Evolutionary conservation across 306 rosid genomes (phyloP).

Genomic region (Medicago ruthenica): DNA sequence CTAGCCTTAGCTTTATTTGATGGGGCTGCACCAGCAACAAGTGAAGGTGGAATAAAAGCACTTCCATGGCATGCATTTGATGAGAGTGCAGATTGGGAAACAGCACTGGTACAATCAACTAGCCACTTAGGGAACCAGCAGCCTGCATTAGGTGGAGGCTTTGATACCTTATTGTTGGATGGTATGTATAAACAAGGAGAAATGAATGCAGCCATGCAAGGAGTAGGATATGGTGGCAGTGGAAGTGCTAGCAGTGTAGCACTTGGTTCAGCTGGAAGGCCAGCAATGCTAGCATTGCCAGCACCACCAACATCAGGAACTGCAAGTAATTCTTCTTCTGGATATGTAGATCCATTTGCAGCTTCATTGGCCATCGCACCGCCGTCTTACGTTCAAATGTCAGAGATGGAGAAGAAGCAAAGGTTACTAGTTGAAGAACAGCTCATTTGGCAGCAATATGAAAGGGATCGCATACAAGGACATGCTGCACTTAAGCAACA

Average conservation of each 20-base stretch:
- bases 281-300: constrained; percentile 82
- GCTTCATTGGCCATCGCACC: constrained; percentile 82
- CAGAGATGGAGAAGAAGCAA: constrained; percentile 95
- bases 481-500: constrained; percentile 51
- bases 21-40: constrained; percentile 42
- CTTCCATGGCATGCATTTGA: constrained; percentile 87
- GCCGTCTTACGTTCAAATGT: constrained; percentile 89
- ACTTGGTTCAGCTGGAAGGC: constrained; percentile 74
- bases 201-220: constrained; percentile 47
- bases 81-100: constrained; percentile 76
- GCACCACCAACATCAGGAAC: constrained; percentile 58
- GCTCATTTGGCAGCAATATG: constrained; percentile 85
- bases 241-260: constrained; percentile 94
- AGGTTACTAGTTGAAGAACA: constrained; percentile 79
- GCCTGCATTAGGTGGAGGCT: constrained; percentile 70
- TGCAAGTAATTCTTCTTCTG: background rate
- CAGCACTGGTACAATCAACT: constrained; percentile 72
- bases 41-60: constrained; percentile 40
- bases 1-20: constrained; percentile 85
- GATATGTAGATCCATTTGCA: constrained; percentile 69
- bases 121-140: constrained; percentile 58
- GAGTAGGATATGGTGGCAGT: constrained; percentile 57
- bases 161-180: constrained; percentile 71
- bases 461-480: constrained; percentile 74
- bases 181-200: constrained; percentile 79